These are phyloP conservation scores for Fraxinus paxiana DNA, from an alignment of 305 asterid species.

Conservation along the genomic window DNA sequence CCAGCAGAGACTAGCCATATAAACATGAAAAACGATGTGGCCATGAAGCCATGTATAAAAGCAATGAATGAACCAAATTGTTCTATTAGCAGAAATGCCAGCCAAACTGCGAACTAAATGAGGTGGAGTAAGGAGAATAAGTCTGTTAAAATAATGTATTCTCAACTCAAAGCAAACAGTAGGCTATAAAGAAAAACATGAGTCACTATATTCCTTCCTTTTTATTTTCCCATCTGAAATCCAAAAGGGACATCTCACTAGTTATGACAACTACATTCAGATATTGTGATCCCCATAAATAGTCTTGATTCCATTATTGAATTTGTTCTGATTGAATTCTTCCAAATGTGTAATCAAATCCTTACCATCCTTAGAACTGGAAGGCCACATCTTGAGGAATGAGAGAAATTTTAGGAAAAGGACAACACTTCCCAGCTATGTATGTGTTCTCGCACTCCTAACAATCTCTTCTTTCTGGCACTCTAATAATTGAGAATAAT, in stretches of 20 bases:
- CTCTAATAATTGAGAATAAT: slow-evolving; percentile 36
- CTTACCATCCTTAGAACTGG: slow-evolving; percentile 38
- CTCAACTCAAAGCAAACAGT: slow-evolving; percentile 19
- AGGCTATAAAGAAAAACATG: background rate
- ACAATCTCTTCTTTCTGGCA: slow-evolving; percentile 20
- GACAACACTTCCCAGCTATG: slow-evolving; percentile 56
- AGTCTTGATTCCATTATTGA: slow-evolving; percentile 53
- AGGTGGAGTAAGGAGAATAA: slow-evolving; percentile 24
- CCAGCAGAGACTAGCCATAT: background rate
- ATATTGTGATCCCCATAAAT: slow-evolving; percentile 41
- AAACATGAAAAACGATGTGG: background rate
- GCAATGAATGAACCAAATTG: background rate
- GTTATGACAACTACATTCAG: slow-evolving; percentile 48
- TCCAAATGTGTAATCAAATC: slow-evolving; percentile 32
- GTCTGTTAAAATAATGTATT: slow-evolving; percentile 33
- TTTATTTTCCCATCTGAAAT: slow-evolving; percentile 34
- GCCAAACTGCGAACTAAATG: slow-evolving; percentile 43
- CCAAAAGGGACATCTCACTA: slow-evolving; percentile 47
- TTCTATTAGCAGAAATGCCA: slow-evolving; percentile 35
- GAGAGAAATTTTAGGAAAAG: slow-evolving; percentile 44
- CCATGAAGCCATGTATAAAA: background rate
- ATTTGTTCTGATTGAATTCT: slow-evolving; percentile 18
- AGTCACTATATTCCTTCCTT: background rate
- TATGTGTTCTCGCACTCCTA: slow-evolving; percentile 28
- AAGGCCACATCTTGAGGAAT: slow-evolving; percentile 51